Base-by-base conservation (phyloP, 331 rosid genomes). In the Cydonia oblonga region DNA sequence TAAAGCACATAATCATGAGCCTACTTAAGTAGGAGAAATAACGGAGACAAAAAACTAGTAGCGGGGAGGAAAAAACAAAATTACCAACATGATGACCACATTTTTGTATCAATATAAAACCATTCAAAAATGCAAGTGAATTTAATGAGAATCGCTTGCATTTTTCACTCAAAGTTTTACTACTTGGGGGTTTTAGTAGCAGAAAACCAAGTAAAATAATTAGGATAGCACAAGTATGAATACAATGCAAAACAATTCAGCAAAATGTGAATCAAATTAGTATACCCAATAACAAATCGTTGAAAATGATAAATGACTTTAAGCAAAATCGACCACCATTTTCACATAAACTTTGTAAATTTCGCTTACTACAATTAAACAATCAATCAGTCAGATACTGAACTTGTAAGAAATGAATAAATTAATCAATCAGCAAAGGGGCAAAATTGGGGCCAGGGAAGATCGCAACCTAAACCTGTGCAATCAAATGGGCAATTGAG, bases 381-480 rank as follows among this genome's bases (percentile, higher is more conserved):
- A 71, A 35, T n/a, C 14, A 52, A 57, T 22, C 67, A 72, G 10
- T 28, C n/a, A 42, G 62, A 28, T n/a, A 32, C 14, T 12, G 12
- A 79, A 44, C 62, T 42, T 40, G 56, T 14, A 5, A 20, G 6
- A 30, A 49, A 54, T 26, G 54, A n/a, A 49, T 30, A 30, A 26
- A 6, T 18, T 32, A 29, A 14, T 30, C 40, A 33, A 72, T 49
- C 22, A 49, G 49, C 52, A 35, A 7, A 18, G 30, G 6, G 13
- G 19, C 16, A 66, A 38, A 66, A 54, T 66, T 53, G 61, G 73
- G 72, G 71, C 5, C 10, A 13, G 29, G 44, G 33, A 26, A 35
- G 72, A 79, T 63, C 54, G 75, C 38, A 72, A 60, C 65, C 72
- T 22, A 70, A 73, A 29, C 30, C 33, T 13, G 46, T 32, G 59